Evolutionary conservation across 1,284 basidiomycete species (phyloP), one percentile per base, ranked within the genome.

Genomic region (Trichosporon sp.): DNA sequence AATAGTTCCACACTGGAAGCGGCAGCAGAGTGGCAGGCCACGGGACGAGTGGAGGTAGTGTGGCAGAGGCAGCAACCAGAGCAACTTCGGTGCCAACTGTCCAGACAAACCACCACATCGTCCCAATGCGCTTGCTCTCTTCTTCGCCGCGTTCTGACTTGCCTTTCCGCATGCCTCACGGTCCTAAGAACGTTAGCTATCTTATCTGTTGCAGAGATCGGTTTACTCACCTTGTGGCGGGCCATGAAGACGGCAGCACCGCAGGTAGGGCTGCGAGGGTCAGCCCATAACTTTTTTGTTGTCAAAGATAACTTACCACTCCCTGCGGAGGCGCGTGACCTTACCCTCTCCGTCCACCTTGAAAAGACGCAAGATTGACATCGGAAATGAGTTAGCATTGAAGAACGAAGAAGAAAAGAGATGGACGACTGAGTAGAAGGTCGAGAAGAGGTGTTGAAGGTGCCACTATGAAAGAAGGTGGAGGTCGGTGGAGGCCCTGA

Each of bases 331-430:
- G 81, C 95, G 92, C 87, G 97, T 95, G 86, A 99, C 95, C 86
- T 95, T 96, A 82, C 95, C 95, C 77, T 98, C 95, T 64, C 91
- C 93, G 83, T 97, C 95, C 78, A 98, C 95, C 81, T 78, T 96
- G 86, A 98, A 98, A 87, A 96, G 98, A 84, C 97, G 97, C 82
- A 99, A 86, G 84, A 97, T 95, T 77, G 92, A 85, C 95, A 86
- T 85, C 95, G 92, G 98, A 86, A 96, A 29, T 31, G 25, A 9
- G 27, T 54, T 8, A 54, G 49, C 27, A n/a, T 31, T 29, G 16
- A n/a, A 14, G 49, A 54, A 14, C 13, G 13, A 37, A n/a, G 49
- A 29, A 6, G 16, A 54, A 10, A 7, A 7, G 27, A 31, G 25
- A 16, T 54, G 13, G 9, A n/a, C 4, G 46, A 8, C 29, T 23